Base-by-base conservation (phyloP, 305 asterid species). In the Solanum chacoense region DNA sequence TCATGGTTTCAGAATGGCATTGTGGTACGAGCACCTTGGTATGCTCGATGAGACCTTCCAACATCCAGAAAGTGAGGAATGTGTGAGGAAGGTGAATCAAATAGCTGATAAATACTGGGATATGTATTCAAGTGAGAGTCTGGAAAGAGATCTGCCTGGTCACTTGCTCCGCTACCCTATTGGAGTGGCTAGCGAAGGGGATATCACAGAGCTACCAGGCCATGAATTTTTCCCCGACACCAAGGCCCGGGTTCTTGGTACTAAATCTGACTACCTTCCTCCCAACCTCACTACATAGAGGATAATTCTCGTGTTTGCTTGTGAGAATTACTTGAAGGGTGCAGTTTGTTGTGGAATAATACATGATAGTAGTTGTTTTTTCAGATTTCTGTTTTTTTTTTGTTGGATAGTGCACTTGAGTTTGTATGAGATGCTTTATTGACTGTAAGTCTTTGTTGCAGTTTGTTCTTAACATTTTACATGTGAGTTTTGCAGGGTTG, bases 21-120 rank as follows among this genome's bases (percentile, higher is more conserved):
- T 95, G 35, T 96, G 99, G 99, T 95, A 96, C 76, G 99, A 96
- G 89, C 99, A 96, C 90, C 91, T 96, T 5, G 99, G 98, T 50
- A 93, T 92, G 96, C 94, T 95, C 5, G 96, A 96, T 31, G 93
- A 93, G 90, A 20, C 90, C 20, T 96, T 96, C 90, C 91, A 90
- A 89, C 92, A 79, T 0, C 98, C 98, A 7, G 89, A 95, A 63
- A 93, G 91, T 29, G 88, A 87, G 91, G 93, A 95, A 31, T 95
- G 99, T 65, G 90, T 88, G 79, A 83, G 85, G 18, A 95, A 93
- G 91, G 96, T 96, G 80, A 96, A 95, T 65, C 88, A 90, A 22
- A 88, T 93, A 9, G 97, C 94, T 4, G 96, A 93, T 65, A 95
- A 93, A 88, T 94, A 95, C 73, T 96, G 98, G 99, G 96, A 94